phyloP scores from a whole-genome alignment of 1,139 yeast genomes.

The Schwanniomyces etchellsii region DNA sequence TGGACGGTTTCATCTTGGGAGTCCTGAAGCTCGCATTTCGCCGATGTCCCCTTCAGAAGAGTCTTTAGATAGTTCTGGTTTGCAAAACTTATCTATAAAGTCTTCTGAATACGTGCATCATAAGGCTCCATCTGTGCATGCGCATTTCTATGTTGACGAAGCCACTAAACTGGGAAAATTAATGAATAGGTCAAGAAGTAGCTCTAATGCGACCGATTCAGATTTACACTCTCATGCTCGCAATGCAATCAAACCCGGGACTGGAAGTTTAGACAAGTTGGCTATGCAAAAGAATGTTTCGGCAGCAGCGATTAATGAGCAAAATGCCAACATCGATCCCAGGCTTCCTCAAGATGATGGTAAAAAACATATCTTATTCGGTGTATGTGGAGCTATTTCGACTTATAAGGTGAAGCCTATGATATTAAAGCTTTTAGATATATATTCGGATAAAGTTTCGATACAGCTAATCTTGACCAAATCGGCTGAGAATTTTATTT shows the following conservation, averaged over 20 bases:
- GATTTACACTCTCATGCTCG: slow-evolving; percentile 17
- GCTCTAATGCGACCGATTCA: slow-evolving; percentile 15
- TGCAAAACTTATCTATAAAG: slow-evolving; percentile 82
- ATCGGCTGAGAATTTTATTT: slow-evolving; percentile 76
- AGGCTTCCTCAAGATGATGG: slow-evolving; percentile 89
- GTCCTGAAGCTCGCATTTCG: no score
- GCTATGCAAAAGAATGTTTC: neutral
- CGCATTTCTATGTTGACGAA: slow-evolving; percentile 76
- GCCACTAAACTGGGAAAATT: slow-evolving; percentile 47
- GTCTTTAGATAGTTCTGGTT: neutral
- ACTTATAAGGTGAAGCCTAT: slow-evolving; percentile 71
- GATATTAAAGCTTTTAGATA: slow-evolving; percentile 70
- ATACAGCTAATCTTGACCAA: slow-evolving; percentile 79
- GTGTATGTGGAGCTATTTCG: slow-evolving; percentile 87
- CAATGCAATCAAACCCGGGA: slow-evolving; percentile 2
- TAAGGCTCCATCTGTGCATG: slow-evolving; percentile 64
- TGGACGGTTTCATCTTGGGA: no score
- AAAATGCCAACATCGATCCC: slow-evolving; percentile 60
- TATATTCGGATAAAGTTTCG: slow-evolving; percentile 70
- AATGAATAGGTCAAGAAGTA: slow-evolving; percentile 33
- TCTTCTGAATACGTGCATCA: slow-evolving; percentile 89
- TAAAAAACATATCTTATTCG: slow-evolving; percentile 76
- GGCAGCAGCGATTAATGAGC: slow-evolving; percentile 21
- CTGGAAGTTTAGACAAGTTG: slow-evolving; percentile 5
- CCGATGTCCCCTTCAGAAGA: neutral